Conservation (phyloP, 108 stramenopile genomes). For the Cyclostephanos tholiformis region DNA sequence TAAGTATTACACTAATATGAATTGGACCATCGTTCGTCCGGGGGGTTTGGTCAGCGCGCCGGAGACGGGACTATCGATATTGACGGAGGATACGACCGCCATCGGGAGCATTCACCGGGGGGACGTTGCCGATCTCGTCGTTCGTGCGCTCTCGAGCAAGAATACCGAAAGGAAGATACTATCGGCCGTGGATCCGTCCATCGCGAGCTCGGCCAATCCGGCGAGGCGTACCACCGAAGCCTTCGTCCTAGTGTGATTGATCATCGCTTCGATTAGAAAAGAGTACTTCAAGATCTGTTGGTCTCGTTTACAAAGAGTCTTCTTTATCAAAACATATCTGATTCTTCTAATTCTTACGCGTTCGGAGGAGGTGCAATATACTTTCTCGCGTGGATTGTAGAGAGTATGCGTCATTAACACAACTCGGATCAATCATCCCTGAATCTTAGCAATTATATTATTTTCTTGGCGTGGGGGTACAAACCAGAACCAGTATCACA, state of each 20-base stretch:
- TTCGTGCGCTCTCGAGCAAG: constrained; percentile 64
- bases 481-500: too few species aligned
- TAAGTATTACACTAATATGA: constrained; percentile 93
- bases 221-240: constrained; percentile 56
- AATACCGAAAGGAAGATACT: constrained; percentile 75
- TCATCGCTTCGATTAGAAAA: too few species aligned
- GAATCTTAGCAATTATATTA: too few species aligned
- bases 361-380: too few species aligned
- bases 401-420: too few species aligned
- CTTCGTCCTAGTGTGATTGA: constrained; percentile 53
- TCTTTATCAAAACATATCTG: too few species aligned
- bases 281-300: too few species aligned
- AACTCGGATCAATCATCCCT: too few species aligned
- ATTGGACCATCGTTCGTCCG: constrained; percentile 97
- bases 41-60: constrained; percentile 84
- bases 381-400: too few species aligned
- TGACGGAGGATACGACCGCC: constrained; percentile 86
- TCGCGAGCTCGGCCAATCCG: constrained; percentile 54
- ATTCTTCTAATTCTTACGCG: too few species aligned
- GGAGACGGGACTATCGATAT: constrained; percentile 79
- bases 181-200: constrained; percentile 75
- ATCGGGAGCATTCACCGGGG: constrained; percentile 91
- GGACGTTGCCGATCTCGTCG: constrained; percentile 87
- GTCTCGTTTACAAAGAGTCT: too few species aligned
- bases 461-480: too few species aligned